These are phyloP conservation scores for Chlamydomonas asymmetrica DNA, from an alignment of 139 green algal genomes.

Conservation along the genomic window DNA sequence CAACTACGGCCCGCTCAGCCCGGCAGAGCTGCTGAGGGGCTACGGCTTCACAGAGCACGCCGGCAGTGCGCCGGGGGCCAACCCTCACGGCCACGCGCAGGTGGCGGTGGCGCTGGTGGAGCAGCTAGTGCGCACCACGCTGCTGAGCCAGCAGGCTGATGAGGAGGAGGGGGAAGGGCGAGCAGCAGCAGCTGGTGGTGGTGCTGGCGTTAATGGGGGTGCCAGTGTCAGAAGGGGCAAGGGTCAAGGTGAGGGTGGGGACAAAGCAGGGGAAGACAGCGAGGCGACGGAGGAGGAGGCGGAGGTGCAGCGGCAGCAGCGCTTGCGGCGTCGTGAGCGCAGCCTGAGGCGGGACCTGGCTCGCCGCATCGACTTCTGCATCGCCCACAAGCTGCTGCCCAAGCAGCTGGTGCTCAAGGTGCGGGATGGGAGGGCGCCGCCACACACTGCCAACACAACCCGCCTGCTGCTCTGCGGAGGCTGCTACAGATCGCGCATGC, in stretches of 20 bases:
- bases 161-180: not conserved
- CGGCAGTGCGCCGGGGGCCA: no score
- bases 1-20: slow-evolving; percentile 62
- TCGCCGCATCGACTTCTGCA: not conserved
- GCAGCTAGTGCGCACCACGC: not conserved
- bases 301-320: not conserved
- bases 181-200: not conserved
- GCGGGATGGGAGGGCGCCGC: not conserved
- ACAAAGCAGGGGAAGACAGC: not conserved
- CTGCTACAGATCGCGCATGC: not conserved
- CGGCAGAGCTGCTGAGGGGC: slow-evolving; percentile 67
- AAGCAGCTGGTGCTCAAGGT: slow-evolving; percentile 39
- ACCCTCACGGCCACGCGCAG: slow-evolving; percentile 40
- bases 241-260: not conserved
- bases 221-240: not conserved
- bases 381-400: slow-evolving; percentile 24
- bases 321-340: not conserved
- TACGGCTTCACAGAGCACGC: slow-evolving; percentile 62
- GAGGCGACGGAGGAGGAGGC: not conserved
- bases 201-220: not conserved
- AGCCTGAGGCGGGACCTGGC: not conserved
- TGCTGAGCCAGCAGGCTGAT: not conserved
- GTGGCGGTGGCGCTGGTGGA: not conserved
- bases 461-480: not conserved
- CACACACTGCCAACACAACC: not conserved